phyloP scores from a whole-genome alignment of 2,329 filamentous ascomycete species.

The Diatrype stigma region DNA sequence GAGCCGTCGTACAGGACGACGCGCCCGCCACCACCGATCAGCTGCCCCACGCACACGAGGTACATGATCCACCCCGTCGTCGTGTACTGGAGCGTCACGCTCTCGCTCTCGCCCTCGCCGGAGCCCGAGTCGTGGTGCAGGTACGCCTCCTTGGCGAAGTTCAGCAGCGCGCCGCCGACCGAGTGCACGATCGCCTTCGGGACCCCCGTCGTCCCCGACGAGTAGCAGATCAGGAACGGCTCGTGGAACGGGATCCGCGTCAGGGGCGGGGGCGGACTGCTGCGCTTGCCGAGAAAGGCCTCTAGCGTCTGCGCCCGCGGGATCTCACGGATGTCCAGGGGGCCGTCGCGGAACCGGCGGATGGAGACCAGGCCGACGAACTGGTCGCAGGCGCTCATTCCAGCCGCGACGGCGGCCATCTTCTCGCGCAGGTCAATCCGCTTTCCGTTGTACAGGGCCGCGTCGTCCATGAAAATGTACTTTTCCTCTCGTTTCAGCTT shows the following conservation, averaged over 20 bases:
- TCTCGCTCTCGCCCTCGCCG: no score
- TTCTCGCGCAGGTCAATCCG: slow-evolving; percentile 67
- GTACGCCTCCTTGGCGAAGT: slow-evolving; percentile 52
- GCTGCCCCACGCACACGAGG: slow-evolving; percentile 52
- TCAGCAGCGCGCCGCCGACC: slow-evolving; percentile 59
- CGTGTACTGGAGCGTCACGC: slow-evolving; percentile 51
- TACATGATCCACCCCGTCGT: slow-evolving; percentile 92
- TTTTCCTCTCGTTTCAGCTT: slow-evolving; percentile 15
- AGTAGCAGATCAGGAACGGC: slow-evolving; percentile 74
- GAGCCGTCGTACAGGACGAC: slow-evolving; percentile 78
- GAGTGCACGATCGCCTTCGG: slow-evolving; percentile 86
- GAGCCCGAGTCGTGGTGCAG: slow-evolving; percentile 42
- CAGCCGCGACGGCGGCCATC: slow-evolving; percentile 62
- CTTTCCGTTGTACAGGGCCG: slow-evolving; percentile 75
- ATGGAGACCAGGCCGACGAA: slow-evolving; percentile 64
- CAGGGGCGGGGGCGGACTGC: slow-evolving; percentile 45
- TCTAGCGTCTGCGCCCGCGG: slow-evolving; percentile 42
- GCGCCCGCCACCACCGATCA: slow-evolving; percentile 60
- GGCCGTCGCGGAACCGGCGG: slow-evolving; percentile 58
- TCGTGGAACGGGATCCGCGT: slow-evolving; percentile 65
- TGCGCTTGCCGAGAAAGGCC: slow-evolving; percentile 37
- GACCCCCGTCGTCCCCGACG: slow-evolving; percentile 75
- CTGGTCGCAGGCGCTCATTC: slow-evolving; percentile 55
- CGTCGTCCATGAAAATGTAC: slow-evolving; percentile 81
- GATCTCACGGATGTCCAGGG: slow-evolving; percentile 55